Evolutionary conservation across 352 stramenopile species (phyloP), one percentile per base, ranked within the genome.

Genomic region (Phytophthora cajani): DNA sequence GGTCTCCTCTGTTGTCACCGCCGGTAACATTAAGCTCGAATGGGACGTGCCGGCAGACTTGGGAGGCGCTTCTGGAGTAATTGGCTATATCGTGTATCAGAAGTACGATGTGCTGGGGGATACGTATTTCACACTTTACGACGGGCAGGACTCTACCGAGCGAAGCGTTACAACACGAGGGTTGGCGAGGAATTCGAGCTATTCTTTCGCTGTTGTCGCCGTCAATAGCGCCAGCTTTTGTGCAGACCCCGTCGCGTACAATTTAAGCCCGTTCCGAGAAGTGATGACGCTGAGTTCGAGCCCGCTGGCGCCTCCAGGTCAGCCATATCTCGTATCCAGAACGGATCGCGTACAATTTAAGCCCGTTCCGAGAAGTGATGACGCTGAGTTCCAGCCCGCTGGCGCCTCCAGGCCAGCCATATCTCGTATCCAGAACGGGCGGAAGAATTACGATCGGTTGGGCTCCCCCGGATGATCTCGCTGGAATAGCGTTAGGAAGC

Each of bases 71-170:
- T 49, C 40, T 10, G 72, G 81, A 12, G 71, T 86, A 5, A 53
- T 89, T 3, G 81, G 79, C 0, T 91, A 93, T 54, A 77, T 77
- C 14, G 71, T 91, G 2, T 90, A 80, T 49, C 80, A 89, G 50
- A 71, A 72, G 3, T 58, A 71, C 21, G 30, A 71, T 21, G 47
- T 69, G 6, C 60, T 21, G 7, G 55, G 62, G 2, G 64, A 75
- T 9, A 52, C 49, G 2, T 82, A 75, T 17, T 87, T 87, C 19
- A 75, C 64, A 2, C 67, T 89, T 23, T 91, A 91, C 55, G 78
- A 91, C 30, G 80, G 81, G 0, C 76, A 85, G 61, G 70, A 89
- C 30, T 87, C 76, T 9, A 72, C 50, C 0, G 56, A 52, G 2
- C 71, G 63, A 8, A 62, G 67, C 7, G 36, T 80, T 0, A 58